Evolutionary conservation across 2,329 filamentous ascomycete species (phyloP).

Genomic region (Teratosphaeria epicoccoides): DNA sequence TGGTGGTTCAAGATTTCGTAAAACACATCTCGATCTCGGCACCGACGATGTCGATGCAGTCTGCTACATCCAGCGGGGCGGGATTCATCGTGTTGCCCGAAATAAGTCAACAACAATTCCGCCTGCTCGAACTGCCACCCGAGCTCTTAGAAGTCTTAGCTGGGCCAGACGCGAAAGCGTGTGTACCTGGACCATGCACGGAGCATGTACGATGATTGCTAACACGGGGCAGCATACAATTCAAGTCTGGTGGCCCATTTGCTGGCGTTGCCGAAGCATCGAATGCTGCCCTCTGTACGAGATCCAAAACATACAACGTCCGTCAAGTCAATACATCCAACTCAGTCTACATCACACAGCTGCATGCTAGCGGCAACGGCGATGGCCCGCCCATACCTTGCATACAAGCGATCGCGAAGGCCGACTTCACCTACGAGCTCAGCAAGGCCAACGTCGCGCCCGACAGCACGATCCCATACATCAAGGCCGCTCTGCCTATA

Average conservation of each 20-base stretch:
- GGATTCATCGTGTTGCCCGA: slow-evolving; percentile 33
- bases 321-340: slow-evolving; percentile 58
- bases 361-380: slow-evolving; percentile 16
- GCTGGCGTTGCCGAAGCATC: slow-evolving; percentile 19
- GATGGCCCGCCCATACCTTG: slow-evolving; percentile 20
- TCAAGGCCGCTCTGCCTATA: slow-evolving; percentile 30
- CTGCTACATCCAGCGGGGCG: slow-evolving; percentile 25
- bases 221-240: slow-evolving; percentile 27
- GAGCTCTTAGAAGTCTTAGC: slow-evolving; percentile 46
- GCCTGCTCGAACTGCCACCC: slow-evolving; percentile 50
- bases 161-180: slow-evolving; percentile 35
- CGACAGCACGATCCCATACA: slow-evolving; percentile 20
- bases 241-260: slow-evolving; percentile 27
- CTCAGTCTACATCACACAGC: slow-evolving; percentile 45
- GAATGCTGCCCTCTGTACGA: slow-evolving; percentile 49
- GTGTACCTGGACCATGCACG: slow-evolving; percentile 11
- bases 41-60: slow-evolving; percentile 34
- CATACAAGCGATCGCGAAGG: slow-evolving; percentile 35
- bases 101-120: slow-evolving; percentile 42
- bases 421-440: slow-evolving; percentile 35
- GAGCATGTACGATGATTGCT: background rate
- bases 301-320: slow-evolving; percentile 46
- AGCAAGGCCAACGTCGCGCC: slow-evolving; percentile 15
- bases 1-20: background rate
- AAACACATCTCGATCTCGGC: background rate